Evolutionary conservation across 257 asterid species (phyloP).

Genomic region (Gynochthodes officinalis): DNA sequence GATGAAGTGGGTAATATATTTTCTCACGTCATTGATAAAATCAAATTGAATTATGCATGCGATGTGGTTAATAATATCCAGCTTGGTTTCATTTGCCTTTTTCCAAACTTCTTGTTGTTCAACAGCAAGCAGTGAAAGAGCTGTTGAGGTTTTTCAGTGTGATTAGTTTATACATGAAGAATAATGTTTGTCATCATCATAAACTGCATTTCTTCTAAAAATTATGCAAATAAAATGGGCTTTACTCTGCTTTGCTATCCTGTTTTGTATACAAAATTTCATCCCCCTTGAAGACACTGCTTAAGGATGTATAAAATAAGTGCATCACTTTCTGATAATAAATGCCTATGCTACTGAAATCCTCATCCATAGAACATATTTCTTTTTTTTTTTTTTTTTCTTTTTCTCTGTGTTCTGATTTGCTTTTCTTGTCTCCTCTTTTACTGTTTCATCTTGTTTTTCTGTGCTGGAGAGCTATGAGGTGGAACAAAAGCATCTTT

Average conservation of each 20-base stretch:
- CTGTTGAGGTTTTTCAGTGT: too few species aligned
- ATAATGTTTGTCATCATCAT: neutral
- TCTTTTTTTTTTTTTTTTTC: neutral
- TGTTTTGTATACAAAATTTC: neutral
- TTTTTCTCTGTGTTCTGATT: neutral
- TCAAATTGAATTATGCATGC: too few species aligned
- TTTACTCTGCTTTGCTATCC: neutral
- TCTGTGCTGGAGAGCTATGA: too few species aligned
- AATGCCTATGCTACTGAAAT: neutral
- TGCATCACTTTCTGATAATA: neutral
- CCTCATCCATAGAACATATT: too few species aligned
- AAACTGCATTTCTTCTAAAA: neutral
- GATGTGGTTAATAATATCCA: neutral
- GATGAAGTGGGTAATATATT: neutral
- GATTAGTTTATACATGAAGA: neutral
- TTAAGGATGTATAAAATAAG: neutral
- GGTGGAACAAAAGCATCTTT: too few species aligned
- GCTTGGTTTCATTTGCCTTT: neutral
- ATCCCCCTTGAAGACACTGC: neutral
- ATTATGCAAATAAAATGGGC: neutral
- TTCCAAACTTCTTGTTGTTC: neutral
- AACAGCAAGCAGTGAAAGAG: neutral
- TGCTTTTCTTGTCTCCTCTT: neutral
- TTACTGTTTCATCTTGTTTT: too few species aligned
- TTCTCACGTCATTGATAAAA: neutral